phyloP scores from a whole-genome alignment of 192 early-diverging fungal genomes.

The Coemansia sp. region DNA sequence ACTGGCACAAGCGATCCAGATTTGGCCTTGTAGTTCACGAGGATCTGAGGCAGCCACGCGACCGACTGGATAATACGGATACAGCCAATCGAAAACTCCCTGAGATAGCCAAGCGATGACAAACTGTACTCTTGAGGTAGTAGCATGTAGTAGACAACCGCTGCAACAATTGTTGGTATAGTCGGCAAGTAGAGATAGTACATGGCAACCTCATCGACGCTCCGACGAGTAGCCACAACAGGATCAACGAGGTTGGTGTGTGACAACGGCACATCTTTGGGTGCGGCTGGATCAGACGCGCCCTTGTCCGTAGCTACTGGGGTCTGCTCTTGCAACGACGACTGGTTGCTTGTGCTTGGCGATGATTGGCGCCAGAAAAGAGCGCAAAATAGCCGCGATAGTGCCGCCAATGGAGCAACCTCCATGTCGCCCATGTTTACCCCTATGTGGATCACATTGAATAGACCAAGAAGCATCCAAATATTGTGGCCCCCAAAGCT shows the following conservation, averaged over 20 bases:
- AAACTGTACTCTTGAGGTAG: background rate
- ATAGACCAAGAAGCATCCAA: background rate
- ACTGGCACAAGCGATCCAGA: too few relatives aligned
- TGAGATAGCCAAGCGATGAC: background rate
- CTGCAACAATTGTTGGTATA: background rate
- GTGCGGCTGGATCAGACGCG: too few relatives aligned
- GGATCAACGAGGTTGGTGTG: background rate
- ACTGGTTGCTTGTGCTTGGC: background rate
- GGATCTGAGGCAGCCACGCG: too few relatives aligned
- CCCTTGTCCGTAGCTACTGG: background rate
- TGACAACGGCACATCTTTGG: background rate
- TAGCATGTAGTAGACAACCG: background rate
- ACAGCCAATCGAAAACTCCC: background rate
- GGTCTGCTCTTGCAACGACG: background rate
- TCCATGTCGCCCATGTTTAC: background rate
- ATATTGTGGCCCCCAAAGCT: background rate
- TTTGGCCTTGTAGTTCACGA: too few relatives aligned
- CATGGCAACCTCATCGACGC: conserved; percentile 9
- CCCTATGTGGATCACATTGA: background rate
- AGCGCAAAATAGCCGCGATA: background rate
- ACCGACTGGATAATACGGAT: too few relatives aligned
- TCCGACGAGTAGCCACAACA: conserved; percentile 2
- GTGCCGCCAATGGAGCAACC: background rate
- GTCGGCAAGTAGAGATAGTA: conserved; percentile 2
- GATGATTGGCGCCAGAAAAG: background rate